Evolutionary conservation across 257 asterid species (phyloP), one percentile per base, ranked within the genome.

Genomic region (Solanum tacnaense): DNA sequence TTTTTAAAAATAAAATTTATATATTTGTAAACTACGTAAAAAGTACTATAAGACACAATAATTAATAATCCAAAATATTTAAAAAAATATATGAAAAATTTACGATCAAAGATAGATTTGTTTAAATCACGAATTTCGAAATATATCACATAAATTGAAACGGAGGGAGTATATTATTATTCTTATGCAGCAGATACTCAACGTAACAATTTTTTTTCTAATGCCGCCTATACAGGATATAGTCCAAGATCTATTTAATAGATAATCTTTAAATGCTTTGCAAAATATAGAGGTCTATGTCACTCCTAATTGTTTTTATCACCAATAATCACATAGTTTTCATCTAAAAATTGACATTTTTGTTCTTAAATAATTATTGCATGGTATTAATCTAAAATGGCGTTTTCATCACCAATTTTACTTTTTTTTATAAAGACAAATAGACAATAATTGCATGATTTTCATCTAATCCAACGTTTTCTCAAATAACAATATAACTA

Each of bases 71-170:
- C 49, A 41, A 41, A 41, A 41, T 41, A 39, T 39, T 39, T 39
- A 0, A 10, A 10, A 39, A 10, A 3, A 9, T 39, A 41, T 41
- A 41, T 41, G 49, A 41, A 41, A 41, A 41, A 10, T 41, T 41
- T 41, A 41, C 13, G 49, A 0, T 41, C 1, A 41, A 41, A 10
- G 0, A 10, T 41, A 10, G 49, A 41, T 41, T 41, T 41, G 0
- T 41, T 41, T 41, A 10, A 41, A 41, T 41, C 2, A 3, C 15
- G 0, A 41, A 41, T 10, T 41, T 0, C 1, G 5, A 41, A 41
- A 41, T 41, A 10, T 10, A 10, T 41, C 15, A 41, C 49, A 41
- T 41, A 41, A 41, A 11, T 41, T 41, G 5, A 11, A 1, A 41
- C 15, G 15, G 5, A 41, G 5, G 0, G 1, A 27, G 25, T 31